Conservation (phyloP, 371 early-diverging fungal genomes). For the Mortierella sp. region DNA sequence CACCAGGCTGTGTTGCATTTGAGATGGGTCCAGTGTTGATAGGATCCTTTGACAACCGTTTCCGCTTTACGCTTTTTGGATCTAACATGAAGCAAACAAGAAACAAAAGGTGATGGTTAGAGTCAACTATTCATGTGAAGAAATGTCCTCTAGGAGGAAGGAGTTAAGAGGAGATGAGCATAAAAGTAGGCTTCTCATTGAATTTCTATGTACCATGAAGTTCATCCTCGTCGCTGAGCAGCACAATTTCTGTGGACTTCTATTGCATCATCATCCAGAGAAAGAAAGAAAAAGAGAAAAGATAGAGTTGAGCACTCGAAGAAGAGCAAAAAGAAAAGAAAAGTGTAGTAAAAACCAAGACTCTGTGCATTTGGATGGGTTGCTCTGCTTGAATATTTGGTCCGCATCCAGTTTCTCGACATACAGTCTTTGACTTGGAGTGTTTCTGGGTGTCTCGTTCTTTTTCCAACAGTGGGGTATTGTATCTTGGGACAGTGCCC, state of each 20-base stretch:
- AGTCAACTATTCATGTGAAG: no score
- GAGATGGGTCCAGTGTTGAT: not conserved
- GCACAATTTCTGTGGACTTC: conserved; percentile 9
- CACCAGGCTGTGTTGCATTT: not conserved
- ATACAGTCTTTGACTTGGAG: conserved; percentile 8
- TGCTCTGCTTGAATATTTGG: not conserved
- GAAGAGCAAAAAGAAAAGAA: no score
- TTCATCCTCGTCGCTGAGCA: conserved; percentile 41
- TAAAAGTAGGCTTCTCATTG: not conserved
- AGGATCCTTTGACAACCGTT: not conserved
- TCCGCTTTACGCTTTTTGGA: conserved; percentile 20
- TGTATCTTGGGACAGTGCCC: conserved; percentile 6
- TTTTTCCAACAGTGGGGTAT: not conserved
- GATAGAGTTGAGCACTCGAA: no score
- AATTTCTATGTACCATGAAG: conserved; percentile 14
- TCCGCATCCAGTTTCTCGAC: conserved; percentile 1
- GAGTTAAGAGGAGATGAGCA: not conserved
- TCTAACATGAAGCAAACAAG: conserved; percentile 3
- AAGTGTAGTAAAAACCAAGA: no score
- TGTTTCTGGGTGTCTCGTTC: conserved; percentile 1
- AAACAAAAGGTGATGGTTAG: not conserved
- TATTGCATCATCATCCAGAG: not conserved
- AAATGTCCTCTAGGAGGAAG: not conserved
- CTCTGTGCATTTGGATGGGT: no score
- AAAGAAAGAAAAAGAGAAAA: not conserved